These are phyloP conservation scores for Penicillium flavigenum DNA, from an alignment of 495 filamentous ascomycete genomes.

Conservation along the genomic window DNA sequence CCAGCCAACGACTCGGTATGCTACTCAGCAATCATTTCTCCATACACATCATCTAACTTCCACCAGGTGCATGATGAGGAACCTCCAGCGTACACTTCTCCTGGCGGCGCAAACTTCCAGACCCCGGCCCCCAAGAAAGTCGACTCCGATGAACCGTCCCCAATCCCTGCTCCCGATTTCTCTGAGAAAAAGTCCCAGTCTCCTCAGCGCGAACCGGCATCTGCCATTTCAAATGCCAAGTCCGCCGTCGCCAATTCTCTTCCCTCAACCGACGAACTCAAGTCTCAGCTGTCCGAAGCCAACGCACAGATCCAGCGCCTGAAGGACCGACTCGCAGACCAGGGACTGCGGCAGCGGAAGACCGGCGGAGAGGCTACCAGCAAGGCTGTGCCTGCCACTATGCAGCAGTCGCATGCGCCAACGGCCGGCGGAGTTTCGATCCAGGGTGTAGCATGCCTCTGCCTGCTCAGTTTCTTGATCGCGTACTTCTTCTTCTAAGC, in stretches of 20 bases:
- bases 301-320: slow-evolving; percentile 70
- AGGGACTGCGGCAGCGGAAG: slow-evolving; percentile 70
- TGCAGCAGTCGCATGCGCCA: slow-evolving; percentile 51
- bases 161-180: slow-evolving; percentile 44
- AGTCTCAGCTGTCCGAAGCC: slow-evolving; percentile 70
- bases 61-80: slow-evolving; percentile 40
- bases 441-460: slow-evolving; percentile 77
- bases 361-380: slow-evolving; percentile 40
- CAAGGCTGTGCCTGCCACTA: slow-evolving; percentile 38
- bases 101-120: slow-evolving; percentile 48
- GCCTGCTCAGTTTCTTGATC: slow-evolving; percentile 85
- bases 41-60: slow-evolving; percentile 12
- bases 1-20: slow-evolving; percentile 51
- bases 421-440: slow-evolving; percentile 77
- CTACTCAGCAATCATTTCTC: not conserved
- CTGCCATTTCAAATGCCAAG: slow-evolving; percentile 29
- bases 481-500: slow-evolving; percentile 91
- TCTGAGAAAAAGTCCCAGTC: slow-evolving; percentile 45
- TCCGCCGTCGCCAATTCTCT: slow-evolving; percentile 45
- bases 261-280: slow-evolving; percentile 62
- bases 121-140: slow-evolving; percentile 47
- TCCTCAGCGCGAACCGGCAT: slow-evolving; percentile 22
- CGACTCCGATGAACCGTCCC: slow-evolving; percentile 32
- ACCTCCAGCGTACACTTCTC: slow-evolving; percentile 58
- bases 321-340: slow-evolving; percentile 65